A percentile compares a stretch with the other conserved stretches of the same genome.
These are phyloP conservation scores for cucumber (Cucumis sativus) DNA, from an alignment of 306 rosid species.

Conservation along the genomic window Cucumber_9930_V3 NC_026657.2:38330001-38330500, in stretches of 20 bases:
- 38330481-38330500: conserved; percentile 77
- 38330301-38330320: conserved; percentile 48
- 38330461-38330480: conserved; percentile 79
- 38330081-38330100: not conserved
- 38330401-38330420: conserved; percentile 58
- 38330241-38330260: not conserved
- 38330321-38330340: conserved; percentile 31
- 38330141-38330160: not conserved
- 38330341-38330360: not conserved
- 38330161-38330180: not conserved
- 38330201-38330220: not conserved
- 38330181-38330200: not conserved
- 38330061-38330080: not conserved
- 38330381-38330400: conserved; percentile 23
- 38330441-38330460: conserved; percentile 49
- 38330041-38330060: not conserved
- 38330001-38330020: not conserved
- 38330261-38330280: conserved; percentile 81
- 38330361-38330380: not conserved
- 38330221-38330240: not conserved
- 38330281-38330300: conserved; percentile 59
- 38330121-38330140: not conserved
- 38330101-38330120: not conserved
- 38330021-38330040: no score
- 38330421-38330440: conserved; percentile 48